Evolutionary conservation across 805 yeast genomes (phyloP), one percentile per base, ranked within the genome.

Genomic region (Pichia eremophila): DNA sequence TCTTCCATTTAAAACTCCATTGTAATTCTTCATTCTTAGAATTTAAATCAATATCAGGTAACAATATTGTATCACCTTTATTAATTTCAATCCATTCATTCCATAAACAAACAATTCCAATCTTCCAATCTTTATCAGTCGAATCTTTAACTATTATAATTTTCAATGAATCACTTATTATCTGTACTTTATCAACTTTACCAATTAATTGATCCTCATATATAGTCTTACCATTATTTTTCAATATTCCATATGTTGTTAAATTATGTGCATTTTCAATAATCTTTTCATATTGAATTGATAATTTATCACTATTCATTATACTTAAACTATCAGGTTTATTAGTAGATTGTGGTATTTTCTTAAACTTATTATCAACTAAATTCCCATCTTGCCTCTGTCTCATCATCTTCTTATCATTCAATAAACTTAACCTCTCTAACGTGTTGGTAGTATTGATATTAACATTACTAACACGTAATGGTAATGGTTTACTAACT

Each of bases 1-100:
- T 55, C 34, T 46, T 41, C 59, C 59, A 55, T 35, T 53, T 42
- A 32, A 47, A 46, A 36, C 46, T 53, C 50, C 55, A 51, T 19
- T 41, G 41, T 10, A 53, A 35, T 11, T 40, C 38, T 15, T 37
- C 40, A 27, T 8, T 40, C 4, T 22, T 11, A 12, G 8, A 15
- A 15, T 15, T 36, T 7, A 28, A 5, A 25, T 25, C 40, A 15
- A 47, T 39, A 32, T 51, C 51, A 10, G 51, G 51, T 8, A 54
- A 39, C 11, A 38, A 15, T 19, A 55, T 39, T 17, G 3, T 35
- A 45, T 53, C 50, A 11, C 51, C 51, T 19, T 27, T 8, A 31
- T 45, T 48, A 2, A 55, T 11, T 5, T 50, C 50, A 31, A 55
- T 36, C 50, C 53, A 46, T 15, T 47, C 49, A 18, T 47, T 52